Percentiles rank a stretch among this genome's conserved stretches.
These are phyloP conservation scores for Pythium aristosporum DNA, from an alignment of 352 stramenopile genomes.

Conservation along the genomic window DNA sequence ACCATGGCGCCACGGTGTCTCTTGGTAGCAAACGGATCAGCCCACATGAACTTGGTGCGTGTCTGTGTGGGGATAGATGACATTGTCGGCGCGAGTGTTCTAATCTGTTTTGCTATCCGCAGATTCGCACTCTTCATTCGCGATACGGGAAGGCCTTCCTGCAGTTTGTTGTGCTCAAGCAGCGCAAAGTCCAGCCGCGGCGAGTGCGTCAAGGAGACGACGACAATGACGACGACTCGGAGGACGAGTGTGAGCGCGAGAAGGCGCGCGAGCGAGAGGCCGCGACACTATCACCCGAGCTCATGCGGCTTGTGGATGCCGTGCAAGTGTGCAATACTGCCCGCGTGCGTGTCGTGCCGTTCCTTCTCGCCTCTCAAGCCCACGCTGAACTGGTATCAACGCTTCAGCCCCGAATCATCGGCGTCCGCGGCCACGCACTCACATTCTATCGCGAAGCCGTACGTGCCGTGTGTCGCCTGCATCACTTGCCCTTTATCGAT, in stretches of 20 bases:
- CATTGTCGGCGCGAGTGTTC: neutral
- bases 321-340: neutral
- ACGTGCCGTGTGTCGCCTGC: constrained; percentile 24
- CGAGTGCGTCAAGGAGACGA: constrained; percentile 27
- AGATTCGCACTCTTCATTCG: constrained; percentile 37
- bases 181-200: constrained; percentile 24
- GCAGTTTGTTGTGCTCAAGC: constrained; percentile 47
- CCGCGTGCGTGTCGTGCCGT: constrained; percentile 24
- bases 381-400: constrained; percentile 9
- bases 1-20: constrained; percentile 28
- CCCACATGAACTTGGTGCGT: constrained; percentile 33
- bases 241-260: constrained; percentile 43
- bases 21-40: constrained; percentile 28
- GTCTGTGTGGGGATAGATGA: too few species aligned
- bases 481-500: constrained; percentile 34
- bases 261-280: constrained; percentile 24
- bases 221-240: constrained; percentile 49
- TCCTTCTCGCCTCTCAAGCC: constrained; percentile 15
- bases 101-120: neutral
- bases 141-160: constrained; percentile 32
- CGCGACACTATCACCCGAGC: constrained; percentile 30
- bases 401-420: constrained; percentile 34
- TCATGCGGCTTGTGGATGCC: constrained; percentile 34
- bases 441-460: constrained; percentile 45
- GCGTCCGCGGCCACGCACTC: constrained; percentile 39